These are phyloP conservation scores for Hericium alpestre DNA, from an alignment of 768 basidiomycete genomes.

Conservation along the genomic window DNA sequence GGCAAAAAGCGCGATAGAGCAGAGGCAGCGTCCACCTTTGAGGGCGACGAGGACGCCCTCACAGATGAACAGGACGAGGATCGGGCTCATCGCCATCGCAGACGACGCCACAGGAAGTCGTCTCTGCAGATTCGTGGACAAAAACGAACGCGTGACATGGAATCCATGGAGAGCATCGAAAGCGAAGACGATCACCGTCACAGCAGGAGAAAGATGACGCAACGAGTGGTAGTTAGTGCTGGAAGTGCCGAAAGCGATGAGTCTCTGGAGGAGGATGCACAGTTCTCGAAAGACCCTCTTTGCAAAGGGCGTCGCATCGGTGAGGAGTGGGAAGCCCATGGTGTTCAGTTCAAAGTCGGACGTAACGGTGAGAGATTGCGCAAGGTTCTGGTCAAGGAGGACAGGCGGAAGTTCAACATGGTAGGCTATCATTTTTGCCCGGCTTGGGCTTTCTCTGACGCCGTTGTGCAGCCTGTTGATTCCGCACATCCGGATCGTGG, in stretches of 20 bases:
- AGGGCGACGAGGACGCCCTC: slow-evolving; percentile 44
- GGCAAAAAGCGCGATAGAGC: slow-evolving; percentile 72
- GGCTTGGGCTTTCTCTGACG: slow-evolving; percentile 6
- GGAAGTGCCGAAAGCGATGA: slow-evolving; percentile 31
- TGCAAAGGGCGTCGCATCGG: slow-evolving; percentile 52
- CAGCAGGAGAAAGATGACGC: slow-evolving; percentile 25
- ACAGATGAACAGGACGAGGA: slow-evolving; percentile 27
- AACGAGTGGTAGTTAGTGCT: slow-evolving; percentile 44
- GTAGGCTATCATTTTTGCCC: slow-evolving; percentile 29
- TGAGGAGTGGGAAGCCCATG: slow-evolving; percentile 69
- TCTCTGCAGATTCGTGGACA: slow-evolving; percentile 40
- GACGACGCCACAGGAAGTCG: slow-evolving; percentile 46
- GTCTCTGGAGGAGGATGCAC: slow-evolving; percentile 35
- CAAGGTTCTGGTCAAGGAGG: slow-evolving; percentile 61
- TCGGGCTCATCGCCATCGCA: slow-evolving; percentile 34
- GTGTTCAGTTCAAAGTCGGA: slow-evolving; percentile 61
- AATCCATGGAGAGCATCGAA: slow-evolving; percentile 20
- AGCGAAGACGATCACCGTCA: slow-evolving; percentile 30
- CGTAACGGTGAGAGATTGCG: slow-evolving; percentile 59
- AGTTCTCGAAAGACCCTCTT: slow-evolving; percentile 37
- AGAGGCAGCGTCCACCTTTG: slow-evolving; percentile 64
- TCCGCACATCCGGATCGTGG: slow-evolving; percentile 68
- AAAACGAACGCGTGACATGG: slow-evolving; percentile 56
- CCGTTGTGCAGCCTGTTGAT: slow-evolving; percentile 50
- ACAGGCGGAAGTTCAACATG: slow-evolving; percentile 62